phyloP scores from a whole-genome alignment of 306 rosid species.

The Bauhinia variegata region DNA sequence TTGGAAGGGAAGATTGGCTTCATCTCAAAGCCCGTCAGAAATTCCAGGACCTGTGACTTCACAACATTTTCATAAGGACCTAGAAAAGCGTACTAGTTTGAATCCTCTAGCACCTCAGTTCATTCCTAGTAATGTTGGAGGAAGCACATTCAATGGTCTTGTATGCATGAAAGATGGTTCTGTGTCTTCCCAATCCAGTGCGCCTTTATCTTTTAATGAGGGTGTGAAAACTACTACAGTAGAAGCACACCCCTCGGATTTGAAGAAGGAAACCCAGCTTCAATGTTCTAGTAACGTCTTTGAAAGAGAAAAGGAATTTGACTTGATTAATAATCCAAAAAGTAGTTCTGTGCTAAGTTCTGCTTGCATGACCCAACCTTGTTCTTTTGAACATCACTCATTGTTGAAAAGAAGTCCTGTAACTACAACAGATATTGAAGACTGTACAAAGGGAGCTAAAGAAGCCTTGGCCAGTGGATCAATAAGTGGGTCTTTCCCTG shows the following conservation, averaged over 20 bases:
- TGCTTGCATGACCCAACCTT: constrained; percentile 29
- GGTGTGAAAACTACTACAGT: constrained; percentile 25
- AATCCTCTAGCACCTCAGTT: constrained; percentile 72
- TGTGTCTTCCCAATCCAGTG: constrained; percentile 38
- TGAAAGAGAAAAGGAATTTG: constrained; percentile 37
- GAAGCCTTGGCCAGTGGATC: constrained; percentile 29
- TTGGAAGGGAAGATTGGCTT: constrained; percentile 56
- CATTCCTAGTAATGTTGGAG: constrained; percentile 53
- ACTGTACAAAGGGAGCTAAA: constrained; percentile 35
- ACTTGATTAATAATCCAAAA: constrained; percentile 39
- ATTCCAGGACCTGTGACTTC: constrained; percentile 38
- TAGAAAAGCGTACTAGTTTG: constrained; percentile 49
- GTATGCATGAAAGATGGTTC: constrained; percentile 40
- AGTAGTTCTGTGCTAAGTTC: constrained; percentile 33
- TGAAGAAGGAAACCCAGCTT: constrained; percentile 36
- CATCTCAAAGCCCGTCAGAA: constrained; percentile 38
- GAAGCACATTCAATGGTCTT: constrained; percentile 6
- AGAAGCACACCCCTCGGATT: constrained; percentile 39
- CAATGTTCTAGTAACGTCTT: constrained; percentile 34
- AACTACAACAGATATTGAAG: constrained; percentile 24
- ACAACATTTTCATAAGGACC: constrained; percentile 36
- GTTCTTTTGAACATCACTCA: constrained; percentile 27
- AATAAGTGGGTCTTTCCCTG: constrained; percentile 28
- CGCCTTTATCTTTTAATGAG: constrained; percentile 41
- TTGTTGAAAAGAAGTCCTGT: constrained; percentile 26